Base-by-base conservation (phyloP, 1,284 basidiomycete genomes). In the Melampsora americana region DNA sequence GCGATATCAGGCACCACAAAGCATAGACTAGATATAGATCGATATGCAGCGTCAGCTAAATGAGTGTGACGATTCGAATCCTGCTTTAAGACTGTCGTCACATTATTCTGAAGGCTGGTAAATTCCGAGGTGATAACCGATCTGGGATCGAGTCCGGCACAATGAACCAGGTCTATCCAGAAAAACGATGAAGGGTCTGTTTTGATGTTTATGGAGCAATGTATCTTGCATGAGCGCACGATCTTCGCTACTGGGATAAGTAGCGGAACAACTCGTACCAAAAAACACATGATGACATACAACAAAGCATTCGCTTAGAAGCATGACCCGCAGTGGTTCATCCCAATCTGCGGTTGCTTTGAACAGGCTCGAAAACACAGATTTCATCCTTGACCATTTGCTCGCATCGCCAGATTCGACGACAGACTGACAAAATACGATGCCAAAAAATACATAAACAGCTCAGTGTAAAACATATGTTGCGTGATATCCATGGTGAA, bases 31-130 rank as follows among this genome's bases (percentile, higher is more conserved):
- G 88, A 88, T 18, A 91, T 84, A 5, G 92, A 88, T n/a, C 86
- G 85, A 81, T 90, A 91, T 42, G 89, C 88, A 2, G 92, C 92
- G 42, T 77, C 67, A 44, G n/a, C 60, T 23, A 71, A 66, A 26
- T 56, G 44, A 30, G 35, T 61, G 32, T 42, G 26, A 11, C 42
- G 65, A 23, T 50, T 14, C 16, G 73, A 62, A 46, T 23, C 28
- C 23, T 26, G 30, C 0, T 26, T 9, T 39, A 69, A 44, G 16
- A 66, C 61, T 26, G 59, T 46, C 61, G 59, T 35, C 3, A 88
- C 88, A 81, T 95, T 93, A 82, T 95, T 95, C 4, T 87, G 84
- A 46, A 95, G 84, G 2, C 93, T 86, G 0, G 90, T 81, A 16
- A 93, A 83, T 0, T 84, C 81, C 1, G 82, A 72, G 0, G 92